Evolutionary conservation across 192 early-diverging fungal genomes (phyloP).

Genomic region (Backusella australiensis): DNA sequence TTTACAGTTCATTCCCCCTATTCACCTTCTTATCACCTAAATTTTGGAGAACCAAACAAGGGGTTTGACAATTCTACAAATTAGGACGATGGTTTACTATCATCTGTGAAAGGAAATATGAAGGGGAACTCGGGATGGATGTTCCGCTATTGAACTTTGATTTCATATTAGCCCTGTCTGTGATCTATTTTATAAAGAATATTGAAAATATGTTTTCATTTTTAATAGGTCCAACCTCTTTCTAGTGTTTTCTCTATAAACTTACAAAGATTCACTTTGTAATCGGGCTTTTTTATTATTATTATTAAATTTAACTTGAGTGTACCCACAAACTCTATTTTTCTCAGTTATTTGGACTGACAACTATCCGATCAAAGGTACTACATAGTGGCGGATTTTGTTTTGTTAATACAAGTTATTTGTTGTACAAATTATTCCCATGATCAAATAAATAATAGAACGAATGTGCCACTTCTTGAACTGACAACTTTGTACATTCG

Average conservation of each 20-base stretch:
- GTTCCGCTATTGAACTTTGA: not conserved
- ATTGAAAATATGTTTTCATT: not conserved
- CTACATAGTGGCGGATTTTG: no score
- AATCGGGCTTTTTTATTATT: no score
- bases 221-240: not conserved
- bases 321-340: no score
- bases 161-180: not conserved
- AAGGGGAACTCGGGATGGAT: not conserved
- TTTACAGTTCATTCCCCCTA: not conserved
- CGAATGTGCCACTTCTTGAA: no score
- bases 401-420: no score
- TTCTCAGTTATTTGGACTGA: not conserved
- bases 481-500: no score
- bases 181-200: not conserved
- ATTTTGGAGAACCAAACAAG: not conserved
- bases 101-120: not conserved
- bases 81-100: not conserved
- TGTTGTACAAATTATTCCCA: not conserved
- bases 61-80: not conserved
- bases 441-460: not conserved
- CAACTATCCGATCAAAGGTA: not conserved
- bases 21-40: not conserved
- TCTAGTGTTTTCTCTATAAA: not conserved
- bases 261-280: not conserved
- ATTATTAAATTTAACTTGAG: no score